A percentile compares a stretch with the other conserved stretches of the same genome.
Evolutionary conservation across 441 rosid genomes (phyloP).

Genomic region (Gossypium trilobum): DNA sequence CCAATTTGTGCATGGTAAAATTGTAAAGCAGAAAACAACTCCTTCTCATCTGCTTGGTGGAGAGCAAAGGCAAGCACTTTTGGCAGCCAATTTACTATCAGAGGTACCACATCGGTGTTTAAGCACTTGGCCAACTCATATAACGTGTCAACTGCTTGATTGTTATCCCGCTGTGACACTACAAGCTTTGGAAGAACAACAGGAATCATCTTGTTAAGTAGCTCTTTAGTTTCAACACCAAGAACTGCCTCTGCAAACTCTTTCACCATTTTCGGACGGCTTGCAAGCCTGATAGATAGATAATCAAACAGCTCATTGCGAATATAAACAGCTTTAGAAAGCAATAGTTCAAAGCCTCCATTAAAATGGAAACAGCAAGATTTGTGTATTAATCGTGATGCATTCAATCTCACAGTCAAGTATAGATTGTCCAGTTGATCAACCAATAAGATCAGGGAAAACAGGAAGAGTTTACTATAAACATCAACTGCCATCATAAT

Average conservation of each 20-base stretch:
- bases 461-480: slow-evolving; percentile 56
- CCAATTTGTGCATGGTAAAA: slow-evolving; percentile 78
- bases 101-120: slow-evolving; percentile 60
- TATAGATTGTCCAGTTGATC: slow-evolving; percentile 83
- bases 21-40: slow-evolving; percentile 64
- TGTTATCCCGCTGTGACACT: slow-evolving; percentile 63
- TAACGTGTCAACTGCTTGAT: slow-evolving; percentile 52
- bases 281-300: slow-evolving; percentile 55
- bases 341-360: slow-evolving; percentile 66
- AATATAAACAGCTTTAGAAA: slow-evolving; percentile 52
- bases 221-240: slow-evolving; percentile 64
- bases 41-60: slow-evolving; percentile 54
- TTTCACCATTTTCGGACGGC: slow-evolving; percentile 59
- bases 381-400: slow-evolving; percentile 64
- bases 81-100: slow-evolving; percentile 84
- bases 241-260: slow-evolving; percentile 92
- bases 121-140: slow-evolving; percentile 67
- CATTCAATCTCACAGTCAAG: slow-evolving; percentile 57
- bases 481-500: slow-evolving; percentile 68
- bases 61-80: slow-evolving; percentile 95
- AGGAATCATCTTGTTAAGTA: slow-evolving; percentile 75
- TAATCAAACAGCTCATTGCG: slow-evolving; percentile 60
- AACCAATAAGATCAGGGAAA: slow-evolving; percentile 64
- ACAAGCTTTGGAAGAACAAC: slow-evolving; percentile 89
- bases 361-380: slow-evolving; percentile 68